Evolutionary conservation across 106 monocot species (phyloP), one percentile per base, ranked within the genome.

Genomic region (Hemerocallis citrina): DNA sequence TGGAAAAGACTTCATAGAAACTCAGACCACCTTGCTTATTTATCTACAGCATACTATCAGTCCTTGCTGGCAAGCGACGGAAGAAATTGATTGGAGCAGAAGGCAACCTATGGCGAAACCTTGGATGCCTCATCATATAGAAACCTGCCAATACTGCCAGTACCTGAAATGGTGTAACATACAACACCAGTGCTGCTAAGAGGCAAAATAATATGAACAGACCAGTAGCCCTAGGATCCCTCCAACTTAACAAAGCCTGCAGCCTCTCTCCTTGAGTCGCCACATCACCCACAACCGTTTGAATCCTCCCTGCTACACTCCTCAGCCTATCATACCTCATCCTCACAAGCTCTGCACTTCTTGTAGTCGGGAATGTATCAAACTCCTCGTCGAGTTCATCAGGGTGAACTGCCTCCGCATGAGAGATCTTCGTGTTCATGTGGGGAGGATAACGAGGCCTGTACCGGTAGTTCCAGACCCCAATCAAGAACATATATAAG

Each of bases 301-400:
- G 69, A 60, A 69, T 69, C 59, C 69, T 48, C 24, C 69, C 69
- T 3, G 74, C 74, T 0, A 74, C 74, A n/a, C 74, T 74, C 61
- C 74, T 67, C 67, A 74, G 51, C 52, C 74, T 60, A 20, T 74
- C 74, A 30, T 74, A 74, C 74, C 74, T 74, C 74, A 74, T 67
- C 52, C 74, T 60, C 52, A 74, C 74, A 34, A 74, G 50, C 51
- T 74, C 74, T 2, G 67, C 34, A 25, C 67, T 74, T 32, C 67
- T 49, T 7, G 57, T 29, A 0, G 74, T 74, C 3, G 73, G 73
- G 34, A 74, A 74, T 2, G 69, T 37, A 17, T 69, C 69, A 11
- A 69, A 69, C 60, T 69, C 69, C 49, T 69, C 69, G 9, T 69
- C 73, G 12, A 74, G 73, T 40, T 74, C 73, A 12, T 74, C 73